Conservation (phyloP, 2,329 filamentous ascomycete genomes). For the Ophiostoma sp. region DNA sequence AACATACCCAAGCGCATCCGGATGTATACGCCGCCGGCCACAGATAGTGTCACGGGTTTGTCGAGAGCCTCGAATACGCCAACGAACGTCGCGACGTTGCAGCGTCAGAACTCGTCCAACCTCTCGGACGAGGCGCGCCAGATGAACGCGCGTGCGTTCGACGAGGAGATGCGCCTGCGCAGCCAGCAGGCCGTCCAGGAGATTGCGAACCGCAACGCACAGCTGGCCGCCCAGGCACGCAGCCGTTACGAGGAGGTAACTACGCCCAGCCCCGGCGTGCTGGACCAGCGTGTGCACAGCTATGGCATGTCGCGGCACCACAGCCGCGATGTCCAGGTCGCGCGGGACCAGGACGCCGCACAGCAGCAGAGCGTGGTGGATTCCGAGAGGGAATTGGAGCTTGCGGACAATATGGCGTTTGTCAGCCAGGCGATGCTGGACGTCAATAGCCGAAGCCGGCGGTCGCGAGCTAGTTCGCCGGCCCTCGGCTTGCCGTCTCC, state of each 20-base stretch:
- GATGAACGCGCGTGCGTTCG: not conserved
- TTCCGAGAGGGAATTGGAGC: too few relatives aligned
- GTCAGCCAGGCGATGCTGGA: too few relatives aligned
- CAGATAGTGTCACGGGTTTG: too few relatives aligned
- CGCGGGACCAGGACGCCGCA: not conserved
- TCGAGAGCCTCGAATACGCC: too few relatives aligned
- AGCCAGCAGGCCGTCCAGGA: not conserved
- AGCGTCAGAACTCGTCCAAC: not conserved
- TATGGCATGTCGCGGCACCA: not conserved
- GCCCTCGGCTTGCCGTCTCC: too few relatives aligned
- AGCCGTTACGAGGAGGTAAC: not conserved
- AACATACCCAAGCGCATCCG: constrained; percentile 14
- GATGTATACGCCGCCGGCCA: too few relatives aligned
- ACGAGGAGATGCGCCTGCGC: not conserved
- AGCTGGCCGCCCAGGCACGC: not conserved
- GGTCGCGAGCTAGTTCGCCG: too few relatives aligned
- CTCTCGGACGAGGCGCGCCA: not conserved
- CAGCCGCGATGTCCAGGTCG: not conserved
- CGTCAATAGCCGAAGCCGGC: too few relatives aligned
- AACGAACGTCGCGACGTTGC: not conserved
- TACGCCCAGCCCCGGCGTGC: not conserved
- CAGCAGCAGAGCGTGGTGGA: not conserved
- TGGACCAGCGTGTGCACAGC: not conserved
- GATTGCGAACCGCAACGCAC: not conserved
- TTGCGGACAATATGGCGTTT: too few relatives aligned